Base-by-base conservation (phyloP, 2,329 filamentous ascomycete species). In the Fusarium udum region DNA sequence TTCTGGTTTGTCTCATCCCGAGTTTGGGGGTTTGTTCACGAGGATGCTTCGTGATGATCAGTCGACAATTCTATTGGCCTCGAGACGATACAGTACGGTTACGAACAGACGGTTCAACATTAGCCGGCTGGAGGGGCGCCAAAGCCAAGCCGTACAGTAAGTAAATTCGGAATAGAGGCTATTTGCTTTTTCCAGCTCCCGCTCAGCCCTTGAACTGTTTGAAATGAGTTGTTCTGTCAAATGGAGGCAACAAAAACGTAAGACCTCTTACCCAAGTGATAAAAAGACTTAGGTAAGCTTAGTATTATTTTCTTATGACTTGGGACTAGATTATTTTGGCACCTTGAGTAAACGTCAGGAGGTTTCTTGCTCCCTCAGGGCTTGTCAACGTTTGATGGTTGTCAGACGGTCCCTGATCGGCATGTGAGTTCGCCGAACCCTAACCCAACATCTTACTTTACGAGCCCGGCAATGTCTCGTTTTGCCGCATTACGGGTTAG, bases 11-110 rank as follows among this genome's bases (percentile, higher is more conserved):
- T 60, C 55, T 36, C 55, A 51, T 37, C 24, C 37, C 49, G 37
- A 55, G 58, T 61, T 61, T 55, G 36, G 57, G 58, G 36, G 28
- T 37, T 60, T 60, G 61, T 63, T 63, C 64, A 68, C 56, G 65
- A 55, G 64, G 56, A 65, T 49, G 43, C 31, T 68, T 63, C 49
- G 49, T 69, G 66, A 64, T 69, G 48, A 64, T 69, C 64, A 40
- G 64, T 56, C 42, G 36, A 42, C 12, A 32, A 61, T 31, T 61
- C 24, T 37, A 63, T 61, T 63, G 53, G 53, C 16, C 34, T 28
- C 20, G 53, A 32, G 40, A 22, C 36, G 34, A 40, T 55, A 28
- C 51, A 40, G 51, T 55, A 39, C 34, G 51, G 51, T 55, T 31
- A 55, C 51, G 24, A 55, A 18, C 34, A 55, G 28, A 45, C 39